phyloP scores from a whole-genome alignment of 306 rosid genomes.

The Prunus davidiana region DNA sequence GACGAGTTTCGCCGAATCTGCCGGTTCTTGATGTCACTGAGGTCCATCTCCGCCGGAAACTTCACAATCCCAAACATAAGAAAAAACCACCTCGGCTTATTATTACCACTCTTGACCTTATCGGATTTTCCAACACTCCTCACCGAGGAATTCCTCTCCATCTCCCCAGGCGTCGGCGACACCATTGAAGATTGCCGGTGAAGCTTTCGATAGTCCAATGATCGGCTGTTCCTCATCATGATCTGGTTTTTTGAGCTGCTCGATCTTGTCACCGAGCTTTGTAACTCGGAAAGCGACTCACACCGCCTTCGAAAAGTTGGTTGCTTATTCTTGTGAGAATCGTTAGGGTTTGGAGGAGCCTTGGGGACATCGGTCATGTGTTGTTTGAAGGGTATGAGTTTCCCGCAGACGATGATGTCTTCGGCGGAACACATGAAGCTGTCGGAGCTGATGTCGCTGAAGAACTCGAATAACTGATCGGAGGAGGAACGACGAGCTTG shows the following conservation, averaged over 20 bases:
- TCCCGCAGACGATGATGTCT: constrained; percentile 65
- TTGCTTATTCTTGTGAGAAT: constrained; percentile 4
- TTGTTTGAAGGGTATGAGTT: constrained; percentile 42
- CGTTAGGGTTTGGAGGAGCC: background rate
- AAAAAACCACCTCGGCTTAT: constrained; percentile 63
- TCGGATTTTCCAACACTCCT: constrained; percentile 21
- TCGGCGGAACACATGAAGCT: constrained; percentile 54
- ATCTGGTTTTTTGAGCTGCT: constrained; percentile 35
- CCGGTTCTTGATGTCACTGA: constrained; percentile 63
- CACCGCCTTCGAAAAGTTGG: constrained; percentile 32
- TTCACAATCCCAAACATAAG: constrained; percentile 66
- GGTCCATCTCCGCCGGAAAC: constrained; percentile 75
- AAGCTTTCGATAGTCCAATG: constrained; percentile 47
- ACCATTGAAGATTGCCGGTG: constrained; percentile 26
- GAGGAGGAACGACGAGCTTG: constrained; percentile 24
- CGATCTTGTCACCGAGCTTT: constrained; percentile 43
- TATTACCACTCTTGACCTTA: background rate
- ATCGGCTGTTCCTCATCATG: constrained; percentile 54
- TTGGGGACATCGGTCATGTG: background rate
- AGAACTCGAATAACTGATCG: constrained; percentile 50
- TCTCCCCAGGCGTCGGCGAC: constrained; percentile 30
- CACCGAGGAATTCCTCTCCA: constrained; percentile 34
- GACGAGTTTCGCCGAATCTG: constrained; percentile 54
- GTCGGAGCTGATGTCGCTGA: constrained; percentile 46
- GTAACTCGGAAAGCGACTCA: constrained; percentile 43